Conservation (phyloP, 495 filamentous ascomycete species). For the Neurospora sp. region DNA sequence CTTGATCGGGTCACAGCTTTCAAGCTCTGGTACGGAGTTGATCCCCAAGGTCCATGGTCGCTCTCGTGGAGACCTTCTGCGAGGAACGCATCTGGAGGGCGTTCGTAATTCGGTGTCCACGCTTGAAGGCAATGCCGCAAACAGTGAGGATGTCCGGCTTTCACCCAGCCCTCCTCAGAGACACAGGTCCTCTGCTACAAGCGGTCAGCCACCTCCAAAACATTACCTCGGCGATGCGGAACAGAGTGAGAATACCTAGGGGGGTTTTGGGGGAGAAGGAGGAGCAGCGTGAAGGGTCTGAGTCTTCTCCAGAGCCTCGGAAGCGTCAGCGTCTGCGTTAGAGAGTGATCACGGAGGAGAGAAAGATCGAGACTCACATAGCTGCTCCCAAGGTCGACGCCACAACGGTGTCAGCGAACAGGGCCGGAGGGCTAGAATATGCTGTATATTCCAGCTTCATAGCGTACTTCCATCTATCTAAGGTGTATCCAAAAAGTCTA, state of each 20-base stretch:
- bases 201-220: neutral
- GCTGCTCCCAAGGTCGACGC: neutral
- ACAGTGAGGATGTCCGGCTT: neutral
- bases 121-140: neutral
- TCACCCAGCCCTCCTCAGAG: neutral
- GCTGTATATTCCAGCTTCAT: neutral
- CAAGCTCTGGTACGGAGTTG: neutral
- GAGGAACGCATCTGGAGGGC: neutral
- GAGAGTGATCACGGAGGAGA: neutral
- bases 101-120: neutral
- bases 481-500: neutral
- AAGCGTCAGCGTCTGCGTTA: neutral
- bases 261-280: neutral
- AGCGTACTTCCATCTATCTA: neutral
- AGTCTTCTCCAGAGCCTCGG: neutral
- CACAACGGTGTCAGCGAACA: neutral
- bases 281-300: neutral
- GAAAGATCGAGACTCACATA: neutral
- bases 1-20: neutral
- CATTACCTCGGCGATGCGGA: neutral
- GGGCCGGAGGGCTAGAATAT: neutral
- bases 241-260: neutral
- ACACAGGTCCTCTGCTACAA: neutral
- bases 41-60: neutral
- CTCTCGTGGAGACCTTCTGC: neutral